Evolutionary conservation across 1,284 basidiomycete genomes (phyloP), one percentile per base, ranked within the genome.

Genomic region (Boletellus sp.): DNA sequence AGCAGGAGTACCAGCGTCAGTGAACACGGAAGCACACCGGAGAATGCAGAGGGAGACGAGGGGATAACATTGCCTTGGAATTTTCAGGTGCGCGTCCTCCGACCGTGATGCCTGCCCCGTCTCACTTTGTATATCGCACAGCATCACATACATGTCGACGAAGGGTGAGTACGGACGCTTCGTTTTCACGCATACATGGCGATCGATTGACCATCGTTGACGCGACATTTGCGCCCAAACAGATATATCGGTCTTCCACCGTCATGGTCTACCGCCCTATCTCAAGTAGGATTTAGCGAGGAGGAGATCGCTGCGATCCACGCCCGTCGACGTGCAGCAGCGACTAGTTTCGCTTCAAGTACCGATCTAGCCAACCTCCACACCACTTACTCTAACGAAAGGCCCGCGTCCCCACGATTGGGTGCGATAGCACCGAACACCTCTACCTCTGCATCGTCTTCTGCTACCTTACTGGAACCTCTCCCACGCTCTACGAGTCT

Each of bases 131-230:
- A 35, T 37, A 3, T 39, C 16, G 47, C 43, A 16, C 48, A 89
- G 86, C 88, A 90, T 61, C 79, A 89, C 63, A 79, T 90, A 18
- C 87, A 90, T 64, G 85, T 90, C 30, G 85, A 90, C 61, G 88
- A 89, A 68, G 80, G 75, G 80, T 87, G 64, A 55, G 78, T 74
- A 16, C 47, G 21, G 8, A n/a, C 12, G 5, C 24, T 30, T 43
- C 22, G 4, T 50, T 50, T 33, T 36, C 42, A 13, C 47, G 32
- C 53, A 50, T 42, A 49, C 36, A 41, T 44, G 18, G n/a, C 35
- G 33, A 3, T 26, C 24, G 22, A n/a, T 15, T n/a, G 47, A 24
- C 22, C 21, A 5, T 10, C 32, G 8, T 42, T 59, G 37, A 53
- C 32, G 13, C 32, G 16, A 18, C 21, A 11, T 39, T 41, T 39